Evolutionary conservation across 2,329 filamentous ascomycete genomes (phyloP), one percentile per base, ranked within the genome.

Genomic region (Epichloe amarillans): DNA sequence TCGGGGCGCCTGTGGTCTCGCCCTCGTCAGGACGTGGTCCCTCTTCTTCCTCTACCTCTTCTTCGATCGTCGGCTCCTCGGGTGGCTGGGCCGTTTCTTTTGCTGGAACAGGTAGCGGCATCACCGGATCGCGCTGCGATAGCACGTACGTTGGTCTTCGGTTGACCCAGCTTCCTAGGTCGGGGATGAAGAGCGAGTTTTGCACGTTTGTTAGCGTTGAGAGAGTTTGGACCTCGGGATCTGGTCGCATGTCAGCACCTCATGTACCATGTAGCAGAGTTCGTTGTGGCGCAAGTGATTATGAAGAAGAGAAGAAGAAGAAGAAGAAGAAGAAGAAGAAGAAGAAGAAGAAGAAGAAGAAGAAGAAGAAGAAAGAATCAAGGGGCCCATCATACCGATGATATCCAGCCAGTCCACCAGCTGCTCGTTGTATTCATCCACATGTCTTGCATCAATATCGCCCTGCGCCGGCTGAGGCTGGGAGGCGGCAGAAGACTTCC

Each of bases 121-220:
- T 4, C 8, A 12, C 17, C 36, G 35, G 5, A 15, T 51, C 52
- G 8, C 43, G 42, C 15, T 76, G 75, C 5, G 82, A 82, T 7
- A 93, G 72, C 41, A 80, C 80, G 63, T 93, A 95, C 0, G 86
- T 89, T 1, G 88, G 87, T 53, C 83, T 75, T 46, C 88, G 78
- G 60, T 94, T 93, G 47, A 94, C 58, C 58, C 80, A 81, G 52
- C 74, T 72, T 40, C 88, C 88, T n/a, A 94, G 72, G 56, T 89
- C 83, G 0, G 88, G 88, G 2, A 94, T 72, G 66, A 94, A 94
- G 10, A 95, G 78, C 0, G 88, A 93, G 63, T 95, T 95, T 61
- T 94, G 88, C 19, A 95, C 83, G 60, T 95, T 95, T 42, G 86
- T 94, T 10, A 94, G 76, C 14, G 87, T 91, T 0, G 86, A 88